Base-by-base conservation (phyloP, 306 rosid genomes). In the Cicer cuneatum region DNA sequence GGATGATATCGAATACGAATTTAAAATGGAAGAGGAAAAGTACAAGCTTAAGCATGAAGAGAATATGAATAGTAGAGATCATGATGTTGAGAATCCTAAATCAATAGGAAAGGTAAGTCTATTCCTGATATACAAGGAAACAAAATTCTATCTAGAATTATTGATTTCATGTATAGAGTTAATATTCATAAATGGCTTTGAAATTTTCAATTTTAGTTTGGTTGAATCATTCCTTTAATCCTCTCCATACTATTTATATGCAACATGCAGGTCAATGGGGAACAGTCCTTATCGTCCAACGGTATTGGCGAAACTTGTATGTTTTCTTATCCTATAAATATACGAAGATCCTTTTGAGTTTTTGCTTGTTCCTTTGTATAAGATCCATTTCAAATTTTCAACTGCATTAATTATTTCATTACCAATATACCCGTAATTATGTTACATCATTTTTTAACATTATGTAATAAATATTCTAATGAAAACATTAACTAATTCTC, bases 1-100 rank as follows among this genome's bases (percentile, higher is more conserved):
- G 63, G 99, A 94, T 76, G 99, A 94, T 76, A 92, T 94, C 65
- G 99, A 94, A 68, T 93, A 94, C 8, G 99, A 94, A 79, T 94
- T 94, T 82, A 87, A 89, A 65, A 80, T 83, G 35, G 90, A 82
- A 9, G 88, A 92, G 49, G 90, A 87, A 69, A 80, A 45, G 77
- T 72, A 78, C 76, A 59, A 33, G 69, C 69, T 40, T 63, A 63
- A 7, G 49, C 69, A 63, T 40, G 87, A 92, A 51, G 91, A 87
- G 52, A 79, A 47, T 75, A 67, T 72, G 75, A 85, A 81, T 76
- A 73, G 77, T 40, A 96, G 91, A 65, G 87, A 87, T 54, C 89
- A 91, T 52, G 87, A 86, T 67, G 84, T 84, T 7, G 89, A 86
- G 6, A 82, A 58, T 42, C 54, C 84, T 13, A 89, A 85, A 2